Percentiles rank a stretch among this genome's conserved stretches.
phyloP scores from a whole-genome alignment of 176 grass and related monocot species.

The Aegilops sharonensis region DNA sequence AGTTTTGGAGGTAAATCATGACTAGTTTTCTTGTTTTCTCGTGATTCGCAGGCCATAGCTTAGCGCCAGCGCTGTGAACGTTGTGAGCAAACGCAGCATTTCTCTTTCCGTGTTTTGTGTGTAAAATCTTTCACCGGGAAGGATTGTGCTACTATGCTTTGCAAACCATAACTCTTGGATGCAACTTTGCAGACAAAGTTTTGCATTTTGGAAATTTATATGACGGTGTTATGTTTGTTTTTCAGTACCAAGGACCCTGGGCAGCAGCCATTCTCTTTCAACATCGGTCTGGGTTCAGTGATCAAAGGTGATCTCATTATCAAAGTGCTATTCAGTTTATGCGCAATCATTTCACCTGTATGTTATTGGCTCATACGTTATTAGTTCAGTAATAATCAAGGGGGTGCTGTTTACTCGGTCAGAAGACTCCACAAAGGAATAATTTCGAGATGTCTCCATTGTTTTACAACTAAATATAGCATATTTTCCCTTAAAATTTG shows the following conservation, averaged over 20 bases:
- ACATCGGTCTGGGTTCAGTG: conserved; percentile 70
- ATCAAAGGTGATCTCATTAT: conserved; percentile 72
- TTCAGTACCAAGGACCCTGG: conserved; percentile 94
- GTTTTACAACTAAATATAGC: not conserved
- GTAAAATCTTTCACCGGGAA: not conserved
- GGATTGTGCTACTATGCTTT: not conserved
- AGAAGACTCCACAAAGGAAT: not conserved
- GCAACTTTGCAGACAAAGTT: not conserved
- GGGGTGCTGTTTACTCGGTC: not conserved
- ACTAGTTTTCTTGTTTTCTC: conserved; percentile 3
- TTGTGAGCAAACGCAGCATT: not conserved
- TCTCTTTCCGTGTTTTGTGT: not conserved
- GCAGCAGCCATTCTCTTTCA: conserved; percentile 90
- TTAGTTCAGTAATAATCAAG: not conserved
- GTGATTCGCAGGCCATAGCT: not conserved
- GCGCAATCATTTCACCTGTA: not conserved
- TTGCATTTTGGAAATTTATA: not conserved
- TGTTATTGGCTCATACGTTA: not conserved
- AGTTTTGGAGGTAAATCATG: conserved; percentile 85
- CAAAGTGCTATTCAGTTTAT: not conserved
- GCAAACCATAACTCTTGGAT: not conserved
- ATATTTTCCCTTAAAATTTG: too few relatives aligned
- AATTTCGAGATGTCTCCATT: not conserved
- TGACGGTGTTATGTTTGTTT: not conserved
- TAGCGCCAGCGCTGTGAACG: not conserved